phyloP scores from a whole-genome alignment of 2,329 filamentous ascomycete species.

The Penicillium freii region DNA sequence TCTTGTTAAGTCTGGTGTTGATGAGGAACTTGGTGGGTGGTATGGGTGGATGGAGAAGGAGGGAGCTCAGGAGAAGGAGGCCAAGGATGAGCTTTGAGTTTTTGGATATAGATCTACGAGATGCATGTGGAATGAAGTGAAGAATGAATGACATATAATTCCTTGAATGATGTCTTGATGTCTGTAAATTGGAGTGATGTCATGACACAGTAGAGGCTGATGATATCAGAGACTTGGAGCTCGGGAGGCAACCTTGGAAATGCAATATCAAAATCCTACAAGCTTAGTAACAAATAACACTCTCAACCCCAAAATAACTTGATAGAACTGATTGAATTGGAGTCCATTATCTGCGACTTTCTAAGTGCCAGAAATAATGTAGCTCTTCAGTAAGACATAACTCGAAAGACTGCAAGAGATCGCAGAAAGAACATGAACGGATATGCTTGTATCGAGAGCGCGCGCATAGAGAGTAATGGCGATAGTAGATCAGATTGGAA shows the following conservation, averaged over 20 bases:
- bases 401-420: constrained; percentile 7
- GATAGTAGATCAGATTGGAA: constrained; percentile 4
- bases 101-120: constrained; percentile 9
- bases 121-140: constrained; percentile 21
- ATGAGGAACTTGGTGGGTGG: constrained; percentile 42
- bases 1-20: constrained; percentile 47
- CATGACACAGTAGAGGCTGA: neutral
- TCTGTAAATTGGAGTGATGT: neutral
- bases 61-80: constrained; percentile 8
- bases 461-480: constrained; percentile 1
- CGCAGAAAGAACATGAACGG: constrained; percentile 8
- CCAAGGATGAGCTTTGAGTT: constrained; percentile 31
- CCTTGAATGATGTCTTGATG: neutral
- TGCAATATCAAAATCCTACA: neutral
- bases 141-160: constrained; percentile 15
- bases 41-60: constrained; percentile 34
- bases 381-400: constrained; percentile 2
- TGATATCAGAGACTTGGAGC: neutral
- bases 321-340: constrained; percentile 18
- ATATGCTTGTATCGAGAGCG: constrained; percentile 12
- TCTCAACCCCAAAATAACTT: neutral
- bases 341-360: constrained; percentile 13
- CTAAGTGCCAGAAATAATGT: constrained; percentile 15
- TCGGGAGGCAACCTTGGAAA: neutral
- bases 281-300: neutral